phyloP scores from a whole-genome alignment of 139 green algal species.

The Astrephomene gubernaculifera region DNA sequence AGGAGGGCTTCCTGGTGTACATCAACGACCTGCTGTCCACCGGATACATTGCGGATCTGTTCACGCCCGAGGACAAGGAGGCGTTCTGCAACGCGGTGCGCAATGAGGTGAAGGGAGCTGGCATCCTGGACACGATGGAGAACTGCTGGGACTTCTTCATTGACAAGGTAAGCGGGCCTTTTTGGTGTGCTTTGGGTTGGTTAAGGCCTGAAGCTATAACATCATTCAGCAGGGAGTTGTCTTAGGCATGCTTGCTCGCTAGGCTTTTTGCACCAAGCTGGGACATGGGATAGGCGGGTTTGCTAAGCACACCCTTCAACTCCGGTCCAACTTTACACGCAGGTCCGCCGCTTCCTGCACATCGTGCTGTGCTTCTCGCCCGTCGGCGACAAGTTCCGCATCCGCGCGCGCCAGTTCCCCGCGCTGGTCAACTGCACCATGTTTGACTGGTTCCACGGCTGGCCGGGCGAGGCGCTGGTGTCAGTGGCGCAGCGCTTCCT shows the following conservation, averaged over 20 bases:
- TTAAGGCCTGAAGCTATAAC: no score
- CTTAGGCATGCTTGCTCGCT: no score
- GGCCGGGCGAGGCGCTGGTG: conserved; percentile 85
- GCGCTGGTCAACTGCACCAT: conserved; percentile 90
- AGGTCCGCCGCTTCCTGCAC: conserved; percentile 90
- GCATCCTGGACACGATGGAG: conserved; percentile 84
- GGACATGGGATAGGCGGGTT: no score
- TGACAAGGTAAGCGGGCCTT: conserved; percentile 75
- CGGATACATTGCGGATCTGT: conserved; percentile 91
- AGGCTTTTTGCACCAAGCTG: no score
- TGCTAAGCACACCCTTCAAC: no score
- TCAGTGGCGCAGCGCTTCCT: conserved; percentile 88
- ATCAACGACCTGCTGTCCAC: conserved; percentile 91
- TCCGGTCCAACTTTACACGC: no score
- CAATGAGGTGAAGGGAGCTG: conserved; percentile 82
- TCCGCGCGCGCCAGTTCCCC: conserved; percentile 86
- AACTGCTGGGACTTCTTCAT: conserved; percentile 91
- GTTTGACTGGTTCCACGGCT: conserved; percentile 92
- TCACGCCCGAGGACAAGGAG: conserved; percentile 88
- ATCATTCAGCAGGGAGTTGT: no score
- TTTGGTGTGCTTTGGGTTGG: no score
- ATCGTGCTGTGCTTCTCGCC: conserved; percentile 89
- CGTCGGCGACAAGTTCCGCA: conserved; percentile 90
- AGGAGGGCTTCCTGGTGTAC: conserved; percentile 90
- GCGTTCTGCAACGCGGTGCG: conserved; percentile 90